Base-by-base conservation (phyloP, 83 land plant genomes). In the Larix sibirica region DNA sequence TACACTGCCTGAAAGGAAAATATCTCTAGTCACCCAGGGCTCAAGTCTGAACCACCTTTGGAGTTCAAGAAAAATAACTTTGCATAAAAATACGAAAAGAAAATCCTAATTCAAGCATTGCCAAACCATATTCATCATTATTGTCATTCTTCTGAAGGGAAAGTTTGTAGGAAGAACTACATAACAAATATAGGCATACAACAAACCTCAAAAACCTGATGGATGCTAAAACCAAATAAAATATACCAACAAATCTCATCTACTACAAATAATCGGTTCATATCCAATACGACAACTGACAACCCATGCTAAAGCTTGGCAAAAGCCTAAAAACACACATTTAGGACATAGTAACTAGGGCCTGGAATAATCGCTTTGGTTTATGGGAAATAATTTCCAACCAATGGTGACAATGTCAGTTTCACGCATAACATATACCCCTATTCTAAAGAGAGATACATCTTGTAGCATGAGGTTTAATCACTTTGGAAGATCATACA, bases 91-190 rank as follows among this genome's bases (percentile, higher is more conserved):
- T 50, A 14, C 24, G 78, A 78, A 44, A 33, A 40, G 42, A 64
- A 61, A 71, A 21, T 61, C 31, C 65, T 23, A 56, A 79, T 23
- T 66, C 21, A n/a, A 20, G 69, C 20, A 26, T 12, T 10, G 69
- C 24, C 9, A 66, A 36, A 12, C 56, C 64, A 54, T 54, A 54
- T 54, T 54, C 58, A 54, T 10, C 36, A 33, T 33, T 54, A 54
- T 13, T 54, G 58, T 54, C 58, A 13, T 54, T 13, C 14, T 33
- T 33, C 36, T 33, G 36, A 33, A 33, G 36, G 36, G 36, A 33
- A 33, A 33, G 2, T 33, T 33, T 33, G 36, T 33, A 33, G 36
- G 36, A 1, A 33, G 36, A 33, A 33, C 36, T 93, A 86, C 21
- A 74, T 20, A 21, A 44, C 26, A 74, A 74, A 74, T 8, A 54